phyloP scores from a whole-genome alignment of 2,329 filamentous ascomycete species.

The Fusarium buxicola region DNA sequence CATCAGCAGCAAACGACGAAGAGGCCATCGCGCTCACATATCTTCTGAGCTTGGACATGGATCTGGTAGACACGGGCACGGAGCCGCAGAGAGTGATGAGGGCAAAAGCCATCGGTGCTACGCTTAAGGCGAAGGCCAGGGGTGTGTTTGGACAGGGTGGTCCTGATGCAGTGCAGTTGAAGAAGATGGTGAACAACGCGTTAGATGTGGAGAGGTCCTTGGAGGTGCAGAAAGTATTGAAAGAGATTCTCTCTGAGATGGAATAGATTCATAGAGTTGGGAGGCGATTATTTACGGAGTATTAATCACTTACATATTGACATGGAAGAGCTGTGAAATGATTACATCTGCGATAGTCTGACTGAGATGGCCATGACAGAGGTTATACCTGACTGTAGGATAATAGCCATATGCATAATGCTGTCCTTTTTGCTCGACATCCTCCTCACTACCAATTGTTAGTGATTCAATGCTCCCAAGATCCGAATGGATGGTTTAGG shows the following conservation, averaged over 20 bases:
- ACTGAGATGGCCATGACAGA: too few relatives aligned
- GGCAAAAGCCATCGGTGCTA: constrained; percentile 58
- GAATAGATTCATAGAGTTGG: constrained; percentile 6
- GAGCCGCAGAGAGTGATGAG: constrained; percentile 64
- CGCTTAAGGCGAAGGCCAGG: constrained; percentile 56
- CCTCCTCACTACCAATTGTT: too few relatives aligned
- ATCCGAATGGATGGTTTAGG: constrained; percentile 2
- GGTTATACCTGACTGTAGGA: too few relatives aligned
- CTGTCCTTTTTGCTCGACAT: too few relatives aligned
- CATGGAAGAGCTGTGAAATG: too few relatives aligned
- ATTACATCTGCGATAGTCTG: too few relatives aligned
- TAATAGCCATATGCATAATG: too few relatives aligned
- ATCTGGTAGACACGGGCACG: constrained; percentile 59
- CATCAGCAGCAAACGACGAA: constrained; percentile 34
- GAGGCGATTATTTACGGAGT: too few relatives aligned
- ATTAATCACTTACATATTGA: too few relatives aligned
- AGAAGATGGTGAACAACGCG: constrained; percentile 50
- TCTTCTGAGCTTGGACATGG: constrained; percentile 60
- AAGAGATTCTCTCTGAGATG: constrained; percentile 50
- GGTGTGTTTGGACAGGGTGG: constrained; percentile 55
- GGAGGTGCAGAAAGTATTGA: constrained; percentile 59
- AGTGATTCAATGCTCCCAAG: background rate
- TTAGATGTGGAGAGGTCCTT: constrained; percentile 56
- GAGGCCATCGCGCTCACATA: constrained; percentile 51
- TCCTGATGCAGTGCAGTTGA: constrained; percentile 47